Evolutionary conservation across 176 grass and related monocot species (phyloP).

Genomic region (Eleusine indica): DNA sequence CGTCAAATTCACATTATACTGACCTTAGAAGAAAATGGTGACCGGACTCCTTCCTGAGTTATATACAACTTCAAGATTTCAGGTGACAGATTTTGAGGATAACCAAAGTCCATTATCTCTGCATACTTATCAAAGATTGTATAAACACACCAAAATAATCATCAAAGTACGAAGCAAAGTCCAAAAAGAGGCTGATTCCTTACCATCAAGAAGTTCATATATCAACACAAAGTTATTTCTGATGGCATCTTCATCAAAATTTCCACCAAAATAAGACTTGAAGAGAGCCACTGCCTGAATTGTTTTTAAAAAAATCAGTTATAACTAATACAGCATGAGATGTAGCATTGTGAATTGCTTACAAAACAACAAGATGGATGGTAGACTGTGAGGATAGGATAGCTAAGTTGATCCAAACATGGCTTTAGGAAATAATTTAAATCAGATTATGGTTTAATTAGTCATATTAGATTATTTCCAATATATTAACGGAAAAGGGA

Average conservation of each 20-base stretch:
- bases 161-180: constrained; percentile 31
- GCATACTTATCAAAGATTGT: constrained; percentile 42
- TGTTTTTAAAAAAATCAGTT: constrained; percentile 35
- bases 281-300: constrained; percentile 91
- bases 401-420: constrained; percentile 2
- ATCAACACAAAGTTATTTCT: constrained; percentile 99
- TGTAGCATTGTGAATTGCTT: not conserved
- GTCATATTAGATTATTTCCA: constrained; percentile 13
- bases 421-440: not conserved
- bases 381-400: not conserved
- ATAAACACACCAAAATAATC: constrained; percentile 29
- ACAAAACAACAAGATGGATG: not conserved
- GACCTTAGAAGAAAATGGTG: constrained; percentile 99
- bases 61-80: constrained; percentile 99
- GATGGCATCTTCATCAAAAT: constrained; percentile 98
- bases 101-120: constrained; percentile 99
- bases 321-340: constrained; percentile 7
- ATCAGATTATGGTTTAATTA: not conserved
- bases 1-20: constrained; percentile 38
- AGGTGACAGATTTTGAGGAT: constrained; percentile 97
- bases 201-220: constrained; percentile 99
- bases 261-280: constrained; percentile 96
- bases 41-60: constrained; percentile 95
- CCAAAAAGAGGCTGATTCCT: constrained; percentile 30
- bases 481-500: not conserved